phyloP scores from a whole-genome alignment of 495 filamentous ascomycete genomes.

The Pseudotulostoma volvatum region DNA sequence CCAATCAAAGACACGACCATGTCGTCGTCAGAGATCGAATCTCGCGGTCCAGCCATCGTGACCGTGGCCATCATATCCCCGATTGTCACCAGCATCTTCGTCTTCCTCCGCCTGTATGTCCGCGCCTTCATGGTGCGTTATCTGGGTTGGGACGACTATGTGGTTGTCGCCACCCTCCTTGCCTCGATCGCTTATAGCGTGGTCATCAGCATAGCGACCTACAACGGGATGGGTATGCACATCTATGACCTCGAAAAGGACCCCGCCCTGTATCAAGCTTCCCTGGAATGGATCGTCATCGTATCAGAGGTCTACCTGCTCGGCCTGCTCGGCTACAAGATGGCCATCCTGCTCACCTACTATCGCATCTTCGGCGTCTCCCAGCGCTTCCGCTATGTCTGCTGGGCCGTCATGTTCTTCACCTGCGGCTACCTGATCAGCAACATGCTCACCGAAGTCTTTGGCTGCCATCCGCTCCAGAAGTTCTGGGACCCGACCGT shows the following conservation, averaged over 20 bases:
- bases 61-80: slow-evolving; percentile 5
- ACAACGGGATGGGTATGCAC: slow-evolving; percentile 4
- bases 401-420: slow-evolving; percentile 23
- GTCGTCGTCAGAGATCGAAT: no score
- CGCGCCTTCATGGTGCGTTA: slow-evolving; percentile 6
- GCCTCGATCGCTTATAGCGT: slow-evolving; percentile 10
- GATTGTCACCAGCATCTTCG: slow-evolving; percentile 6
- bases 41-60: slow-evolving; percentile 8
- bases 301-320: slow-evolving; percentile 21
- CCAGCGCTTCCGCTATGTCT: slow-evolving; percentile 19
- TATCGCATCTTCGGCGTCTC: slow-evolving; percentile 22
- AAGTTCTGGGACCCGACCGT: no score
- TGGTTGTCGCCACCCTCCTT: neutral
- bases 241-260: neutral
- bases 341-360: slow-evolving; percentile 21
- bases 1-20: no score
- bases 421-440: slow-evolving; percentile 23
- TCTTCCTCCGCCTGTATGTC: slow-evolving; percentile 8
- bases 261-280: no score
- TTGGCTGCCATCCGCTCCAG: no score
- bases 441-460: slow-evolving; percentile 22
- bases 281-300: slow-evolving; percentile 19
- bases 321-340: slow-evolving; percentile 24
- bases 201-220: slow-evolving; percentile 7
- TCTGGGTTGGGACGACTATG: slow-evolving; percentile 10